These are phyloP conservation scores for Psilocybe tampanensis DNA, from an alignment of 768 basidiomycete genomes.

Conservation along the genomic window DNA sequence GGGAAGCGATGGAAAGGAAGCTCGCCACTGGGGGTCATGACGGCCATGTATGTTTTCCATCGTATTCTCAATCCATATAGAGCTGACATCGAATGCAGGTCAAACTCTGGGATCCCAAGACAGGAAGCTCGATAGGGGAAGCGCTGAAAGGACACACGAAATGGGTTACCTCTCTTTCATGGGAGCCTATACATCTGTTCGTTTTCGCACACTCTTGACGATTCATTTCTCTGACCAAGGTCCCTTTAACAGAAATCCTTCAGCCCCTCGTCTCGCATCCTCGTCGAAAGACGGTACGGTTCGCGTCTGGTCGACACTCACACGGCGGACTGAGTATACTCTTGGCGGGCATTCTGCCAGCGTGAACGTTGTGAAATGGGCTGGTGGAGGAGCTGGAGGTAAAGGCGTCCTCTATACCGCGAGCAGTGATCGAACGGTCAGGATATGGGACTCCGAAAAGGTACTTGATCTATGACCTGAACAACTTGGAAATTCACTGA, in stretches of 20 bases:
- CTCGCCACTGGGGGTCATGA: conserved; percentile 95
- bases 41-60: conserved; percentile 65
- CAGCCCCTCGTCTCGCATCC: conserved; percentile 84
- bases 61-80: neutral
- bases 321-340: conserved; percentile 74
- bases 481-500: neutral
- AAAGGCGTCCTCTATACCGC: conserved; percentile 91
- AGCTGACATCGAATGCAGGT: conserved; percentile 41
- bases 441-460: conserved; percentile 87
- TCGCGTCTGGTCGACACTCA: conserved; percentile 86
- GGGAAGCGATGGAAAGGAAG: conserved; percentile 91
- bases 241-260: conserved; percentile 58
- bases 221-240: too few species aligned
- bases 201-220: conserved; percentile 22
- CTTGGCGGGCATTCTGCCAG: conserved; percentile 93
- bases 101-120: conserved; percentile 91
- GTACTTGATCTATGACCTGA: conserved; percentile 38
- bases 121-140: conserved; percentile 86
- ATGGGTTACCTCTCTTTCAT: conserved; percentile 93
- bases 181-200: conserved; percentile 95
- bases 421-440: conserved; percentile 90
- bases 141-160: conserved; percentile 92
- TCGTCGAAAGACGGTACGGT: conserved; percentile 97
- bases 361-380: conserved; percentile 96
- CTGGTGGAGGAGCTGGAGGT: conserved; percentile 77